Conservation (phyloP, 2,329 filamentous ascomycete genomes). For the Fusarium pseudoanthophilum region DNA sequence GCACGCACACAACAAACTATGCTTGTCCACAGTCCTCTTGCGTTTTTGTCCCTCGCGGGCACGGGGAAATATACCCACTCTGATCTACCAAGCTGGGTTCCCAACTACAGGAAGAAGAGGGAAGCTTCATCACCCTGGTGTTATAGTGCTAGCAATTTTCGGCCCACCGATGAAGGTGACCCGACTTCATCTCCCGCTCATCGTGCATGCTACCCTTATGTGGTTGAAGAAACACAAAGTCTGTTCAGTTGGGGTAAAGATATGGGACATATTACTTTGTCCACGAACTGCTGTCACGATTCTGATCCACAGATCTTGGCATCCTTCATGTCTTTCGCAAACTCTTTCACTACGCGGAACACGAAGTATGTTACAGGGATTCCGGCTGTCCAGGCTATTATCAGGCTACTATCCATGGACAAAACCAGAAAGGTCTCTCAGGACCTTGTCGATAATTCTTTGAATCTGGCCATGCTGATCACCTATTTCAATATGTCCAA, state of each 20-base stretch:
- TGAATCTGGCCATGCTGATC: slow-evolving; percentile 10
- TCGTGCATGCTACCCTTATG: background rate
- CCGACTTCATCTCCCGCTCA: background rate
- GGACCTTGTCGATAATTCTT: background rate
- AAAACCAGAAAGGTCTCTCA: background rate
- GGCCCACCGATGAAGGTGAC: background rate
- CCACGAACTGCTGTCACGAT: background rate
- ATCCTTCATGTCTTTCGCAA: slow-evolving; percentile 11
- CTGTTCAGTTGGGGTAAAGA: background rate
- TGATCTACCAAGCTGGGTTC: slow-evolving; percentile 11
- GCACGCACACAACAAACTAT: background rate
- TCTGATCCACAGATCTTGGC: background rate
- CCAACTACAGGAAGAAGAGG: background rate
- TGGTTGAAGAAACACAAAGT: background rate
- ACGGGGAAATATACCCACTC: background rate
- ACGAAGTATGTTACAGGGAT: background rate
- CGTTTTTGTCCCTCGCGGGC: slow-evolving; percentile 6
- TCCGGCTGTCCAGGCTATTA: background rate
- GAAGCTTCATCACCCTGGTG: background rate
- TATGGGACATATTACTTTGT: background rate
- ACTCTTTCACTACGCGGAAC: slow-evolving; percentile 1
- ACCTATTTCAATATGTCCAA: background rate
- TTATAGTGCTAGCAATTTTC: background rate
- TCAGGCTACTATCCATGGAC: background rate
- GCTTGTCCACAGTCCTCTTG: slow-evolving; percentile 2